A percentile compares a stretch with the other conserved stretches of the same genome.
Conservation (phyloP, 257 asterid species). For the Mentha longifolia region DNA sequence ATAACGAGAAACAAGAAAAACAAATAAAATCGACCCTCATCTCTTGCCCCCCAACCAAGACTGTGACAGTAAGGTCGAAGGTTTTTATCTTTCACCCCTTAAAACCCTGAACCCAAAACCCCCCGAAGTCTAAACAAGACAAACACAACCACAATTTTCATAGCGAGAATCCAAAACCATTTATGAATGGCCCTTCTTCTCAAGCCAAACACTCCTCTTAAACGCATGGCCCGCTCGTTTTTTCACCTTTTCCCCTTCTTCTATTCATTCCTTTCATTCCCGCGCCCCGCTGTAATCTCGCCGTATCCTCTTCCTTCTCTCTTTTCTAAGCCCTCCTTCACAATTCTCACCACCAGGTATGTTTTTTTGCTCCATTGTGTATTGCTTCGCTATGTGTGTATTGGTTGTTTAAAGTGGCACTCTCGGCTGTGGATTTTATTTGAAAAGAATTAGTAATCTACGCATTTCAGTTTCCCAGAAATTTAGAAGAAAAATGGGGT, state of each 20-base stretch:
- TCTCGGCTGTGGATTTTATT: neutral
- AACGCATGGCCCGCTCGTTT: constrained; percentile 62
- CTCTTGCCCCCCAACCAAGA: constrained; percentile 33
- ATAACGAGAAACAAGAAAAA: neutral
- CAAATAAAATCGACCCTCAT: neutral
- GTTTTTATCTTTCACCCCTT: constrained; percentile 33
- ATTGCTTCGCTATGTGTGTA: neutral
- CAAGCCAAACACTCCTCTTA: constrained; percentile 48
- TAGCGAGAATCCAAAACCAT: constrained; percentile 25
- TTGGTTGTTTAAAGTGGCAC: neutral
- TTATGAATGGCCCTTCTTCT: constrained; percentile 60
- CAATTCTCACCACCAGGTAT: constrained; percentile 41
- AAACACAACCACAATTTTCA: constrained; percentile 10
- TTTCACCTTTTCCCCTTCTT: constrained; percentile 34
- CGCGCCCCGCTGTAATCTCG: constrained; percentile 29
- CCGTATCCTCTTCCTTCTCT: constrained; percentile 35
- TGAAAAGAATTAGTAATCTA: constrained; percentile 8
- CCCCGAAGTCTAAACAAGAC: constrained; percentile 12
- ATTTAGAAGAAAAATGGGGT: neutral
- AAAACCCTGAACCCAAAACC: constrained; percentile 40
- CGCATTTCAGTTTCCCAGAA: neutral
- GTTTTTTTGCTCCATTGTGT: neutral
- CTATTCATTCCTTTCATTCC: constrained; percentile 40
- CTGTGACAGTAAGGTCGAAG: constrained; percentile 18
- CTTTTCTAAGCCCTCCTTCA: constrained; percentile 41